A percentile compares a stretch with the other conserved stretches of the same genome.
These are phyloP conservation scores for Castanea sativa DNA, from an alignment of 306 rosid genomes.

Conservation along the genomic window DNA sequence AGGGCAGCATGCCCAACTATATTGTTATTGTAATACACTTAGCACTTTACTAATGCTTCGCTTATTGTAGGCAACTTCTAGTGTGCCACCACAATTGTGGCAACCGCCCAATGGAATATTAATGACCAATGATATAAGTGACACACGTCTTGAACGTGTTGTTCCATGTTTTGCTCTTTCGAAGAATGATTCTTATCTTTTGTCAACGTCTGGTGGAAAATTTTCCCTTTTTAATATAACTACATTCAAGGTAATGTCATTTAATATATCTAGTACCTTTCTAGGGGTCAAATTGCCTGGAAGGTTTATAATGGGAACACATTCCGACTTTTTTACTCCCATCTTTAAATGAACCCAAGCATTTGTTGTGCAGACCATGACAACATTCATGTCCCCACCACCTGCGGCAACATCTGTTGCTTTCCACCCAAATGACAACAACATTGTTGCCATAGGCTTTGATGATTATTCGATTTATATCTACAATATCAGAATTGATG, in stretches of 20 bases:
- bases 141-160: constrained; percentile 83
- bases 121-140: constrained; percentile 91
- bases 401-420: constrained; percentile 97
- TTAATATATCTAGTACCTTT: background rate
- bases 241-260: constrained; percentile 83
- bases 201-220: constrained; percentile 99
- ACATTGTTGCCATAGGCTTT: constrained; percentile 90
- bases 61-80: constrained; percentile 67
- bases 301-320: background rate
- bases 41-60: constrained; percentile 23
- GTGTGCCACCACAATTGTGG: constrained; percentile 73
- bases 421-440: constrained; percentile 92
- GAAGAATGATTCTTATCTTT: constrained; percentile 87
- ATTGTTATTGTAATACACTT: constrained; percentile 21
- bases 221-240: constrained; percentile 92
- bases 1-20: constrained; percentile 21
- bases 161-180: constrained; percentile 97
- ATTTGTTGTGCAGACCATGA: constrained; percentile 75
- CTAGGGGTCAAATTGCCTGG: background rate
- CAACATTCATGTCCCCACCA: constrained; percentile 95
- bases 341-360: background rate
- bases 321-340: background rate
- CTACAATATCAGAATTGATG: constrained; percentile 86
- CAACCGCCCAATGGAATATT: constrained; percentile 94
- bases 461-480: constrained; percentile 89